Percentiles rank a stretch among this genome's conserved stretches.
These are phyloP conservation scores for Nicotiana noctiflora DNA, from an alignment of 257 asterid species.

Conservation along the genomic window DNA sequence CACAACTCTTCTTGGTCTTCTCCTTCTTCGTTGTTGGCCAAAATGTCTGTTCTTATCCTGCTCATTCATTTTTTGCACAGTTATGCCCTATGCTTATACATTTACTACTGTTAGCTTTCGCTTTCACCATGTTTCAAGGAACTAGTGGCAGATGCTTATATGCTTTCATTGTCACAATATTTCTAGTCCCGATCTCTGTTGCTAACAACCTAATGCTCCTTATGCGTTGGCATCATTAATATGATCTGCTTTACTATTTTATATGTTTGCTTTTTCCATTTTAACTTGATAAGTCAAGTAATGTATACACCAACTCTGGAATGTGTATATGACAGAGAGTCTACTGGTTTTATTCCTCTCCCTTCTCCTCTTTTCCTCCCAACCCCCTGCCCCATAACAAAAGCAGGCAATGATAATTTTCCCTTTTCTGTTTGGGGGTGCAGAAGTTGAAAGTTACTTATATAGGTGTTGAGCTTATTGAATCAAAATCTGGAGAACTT, in stretches of 20 bases:
- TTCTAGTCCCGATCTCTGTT: background rate
- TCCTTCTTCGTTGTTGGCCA: too few species aligned
- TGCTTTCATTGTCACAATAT: background rate
- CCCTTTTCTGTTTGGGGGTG: slow-evolving; percentile 13
- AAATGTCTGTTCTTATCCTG: too few species aligned
- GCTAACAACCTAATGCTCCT: background rate
- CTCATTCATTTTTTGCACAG: too few species aligned
- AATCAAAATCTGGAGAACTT: slow-evolving; percentile 80
- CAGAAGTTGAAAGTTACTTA: slow-evolving; percentile 92
- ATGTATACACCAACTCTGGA: background rate
- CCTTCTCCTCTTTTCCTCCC: background rate
- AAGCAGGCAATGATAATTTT: slow-evolving; percentile 1
- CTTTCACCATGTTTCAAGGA: background rate
- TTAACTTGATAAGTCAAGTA: background rate
- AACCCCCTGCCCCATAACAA: background rate
- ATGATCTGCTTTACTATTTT: background rate
- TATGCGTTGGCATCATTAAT: background rate
- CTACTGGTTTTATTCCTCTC: background rate
- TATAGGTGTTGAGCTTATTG: slow-evolving; percentile 81
- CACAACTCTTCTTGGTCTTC: too few species aligned
- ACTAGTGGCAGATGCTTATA: background rate
- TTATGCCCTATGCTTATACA: too few species aligned
- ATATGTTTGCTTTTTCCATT: background rate
- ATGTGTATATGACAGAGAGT: background rate
- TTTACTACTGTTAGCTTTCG: background rate